Base-by-base conservation (phyloP, 192 early-diverging fungal species). In the Backusella morwellensis region DNA sequence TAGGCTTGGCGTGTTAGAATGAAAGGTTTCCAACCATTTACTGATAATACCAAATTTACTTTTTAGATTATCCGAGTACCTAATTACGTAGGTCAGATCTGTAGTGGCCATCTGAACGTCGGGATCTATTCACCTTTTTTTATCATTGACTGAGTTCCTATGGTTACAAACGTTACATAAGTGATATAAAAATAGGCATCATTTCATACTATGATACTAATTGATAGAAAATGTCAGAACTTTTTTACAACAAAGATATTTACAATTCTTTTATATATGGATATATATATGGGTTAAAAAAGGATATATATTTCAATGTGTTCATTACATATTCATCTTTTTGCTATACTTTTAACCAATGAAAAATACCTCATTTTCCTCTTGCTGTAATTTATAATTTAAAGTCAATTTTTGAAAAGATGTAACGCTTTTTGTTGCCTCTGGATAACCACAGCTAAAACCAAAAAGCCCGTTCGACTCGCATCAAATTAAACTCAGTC, bases 401-500 rank as follows among this genome's bases (percentile, higher is more conserved):
- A 63, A 63, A 63, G 56, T 29, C 56, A 63, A 29, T 63, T 63
- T 63, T 59, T 59, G 17, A 50, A 19, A 19, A 17, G n/a, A 50
- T 59, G 54, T 26, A 59, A 59, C 21, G 9, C 26, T 59, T 59
- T 29, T 63, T 63, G 56, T 63, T 29, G 26, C 56, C 19, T 54
- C n/a, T 29, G 23, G 26, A 63, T 12, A 63, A 14, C 21, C 8
- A 29, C 26, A 29, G 23, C 56, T 63, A 23, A 56, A 56, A 56
- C 52, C 52, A 56, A 56, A 21, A 52, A 52, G 50, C 50, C 50
- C 15, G 50, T 52, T 17, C 17, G 7, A n/a, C 50, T 52, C 52
- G 52, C 52, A 56, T 56, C 19, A 56, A 63, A 63, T 63, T 23
- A 63, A 63, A 63, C 56, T 63, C 56, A 63, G 56, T 63, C 11